A percentile compares a stretch with the other conserved stretches of the same genome.
These are phyloP conservation scores for Nitzschia putrida DNA, from an alignment of 108 stramenopile genomes.

Conservation along the genomic window DNA sequence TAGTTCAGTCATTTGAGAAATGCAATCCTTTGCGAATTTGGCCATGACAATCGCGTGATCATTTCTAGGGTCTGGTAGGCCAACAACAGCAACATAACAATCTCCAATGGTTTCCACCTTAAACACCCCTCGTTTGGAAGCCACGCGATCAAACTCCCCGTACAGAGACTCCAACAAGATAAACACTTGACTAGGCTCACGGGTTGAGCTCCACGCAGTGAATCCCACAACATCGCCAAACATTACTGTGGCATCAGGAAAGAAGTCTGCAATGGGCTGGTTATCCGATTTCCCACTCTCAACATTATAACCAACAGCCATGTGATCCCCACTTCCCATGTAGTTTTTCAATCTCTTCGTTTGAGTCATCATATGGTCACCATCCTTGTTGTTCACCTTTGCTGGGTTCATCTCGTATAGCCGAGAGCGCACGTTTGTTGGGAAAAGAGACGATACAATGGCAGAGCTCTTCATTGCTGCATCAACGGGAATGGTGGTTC, in stretches of 20 bases:
- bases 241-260: neutral
- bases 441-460: conserved; percentile 35
- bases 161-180: conserved; percentile 1
- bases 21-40: conserved; percentile 2
- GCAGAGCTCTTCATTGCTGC: conserved; percentile 20
- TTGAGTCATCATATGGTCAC: neutral
- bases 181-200: conserved; percentile 11
- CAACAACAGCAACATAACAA: neutral
- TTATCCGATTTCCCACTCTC: no score
- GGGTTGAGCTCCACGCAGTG: conserved; percentile 14
- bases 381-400: neutral
- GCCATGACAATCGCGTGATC: conserved; percentile 6
- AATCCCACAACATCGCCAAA: conserved; percentile 12
- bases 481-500: neutral
- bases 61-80: neutral
- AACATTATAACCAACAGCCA: neutral
- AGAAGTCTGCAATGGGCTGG: conserved; percentile 27
- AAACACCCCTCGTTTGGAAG: neutral
- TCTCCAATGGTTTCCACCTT: conserved; percentile 15
- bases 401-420: neutral
- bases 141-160: neutral
- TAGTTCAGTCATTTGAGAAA: no score
- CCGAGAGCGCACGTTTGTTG: conserved; percentile 5
- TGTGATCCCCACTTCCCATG: neutral
- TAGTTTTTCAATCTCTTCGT: neutral